phyloP scores from a whole-genome alignment of 2,329 filamentous ascomycete genomes.

The Diaporthe vexans region DNA sequence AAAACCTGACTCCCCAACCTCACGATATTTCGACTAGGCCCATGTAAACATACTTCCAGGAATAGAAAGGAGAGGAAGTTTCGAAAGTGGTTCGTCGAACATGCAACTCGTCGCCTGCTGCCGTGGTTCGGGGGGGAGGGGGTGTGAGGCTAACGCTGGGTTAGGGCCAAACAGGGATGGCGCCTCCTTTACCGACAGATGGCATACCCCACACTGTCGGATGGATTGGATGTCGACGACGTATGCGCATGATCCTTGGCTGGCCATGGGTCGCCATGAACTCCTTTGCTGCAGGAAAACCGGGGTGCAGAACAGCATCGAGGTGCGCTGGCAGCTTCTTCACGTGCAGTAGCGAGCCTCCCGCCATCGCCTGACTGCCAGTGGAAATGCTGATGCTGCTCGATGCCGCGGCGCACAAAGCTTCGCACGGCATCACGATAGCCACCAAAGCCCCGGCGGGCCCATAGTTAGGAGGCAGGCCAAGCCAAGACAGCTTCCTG shows the following conservation, averaged over 20 bases:
- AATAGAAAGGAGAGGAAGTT: constrained; percentile 15
- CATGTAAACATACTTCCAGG: constrained; percentile 38
- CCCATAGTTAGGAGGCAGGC: constrained; percentile 18
- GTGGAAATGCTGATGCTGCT: constrained; percentile 35
- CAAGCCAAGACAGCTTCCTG: constrained; percentile 23
- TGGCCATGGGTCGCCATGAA: constrained; percentile 4
- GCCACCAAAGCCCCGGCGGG: constrained; percentile 3
- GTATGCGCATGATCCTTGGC: constrained; percentile 26
- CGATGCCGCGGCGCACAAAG: constrained; percentile 17
- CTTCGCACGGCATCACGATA: constrained; percentile 23
- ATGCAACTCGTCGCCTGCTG: constrained; percentile 22
- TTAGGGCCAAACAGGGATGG: constrained; percentile 34
- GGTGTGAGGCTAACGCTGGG: constrained; percentile 33
- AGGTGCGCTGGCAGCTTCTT: constrained; percentile 31
- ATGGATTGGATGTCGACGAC: constrained; percentile 26
- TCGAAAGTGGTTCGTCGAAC: constrained; percentile 33
- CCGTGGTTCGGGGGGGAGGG: constrained; percentile 16
- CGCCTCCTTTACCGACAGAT: constrained; percentile 30
- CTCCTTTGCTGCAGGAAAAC: constrained; percentile 25
- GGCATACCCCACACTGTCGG: constrained; percentile 31
- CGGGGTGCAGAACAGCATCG: constrained; percentile 10
- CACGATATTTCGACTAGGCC: constrained; percentile 32
- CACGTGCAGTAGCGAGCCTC: constrained; percentile 12
- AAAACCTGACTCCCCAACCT: constrained; percentile 31
- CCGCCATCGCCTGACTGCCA: constrained; percentile 30